Evolutionary conservation across 257 asterid species (phyloP), one percentile per base, ranked within the genome.

Genomic region (Fraxinus americana): DNA sequence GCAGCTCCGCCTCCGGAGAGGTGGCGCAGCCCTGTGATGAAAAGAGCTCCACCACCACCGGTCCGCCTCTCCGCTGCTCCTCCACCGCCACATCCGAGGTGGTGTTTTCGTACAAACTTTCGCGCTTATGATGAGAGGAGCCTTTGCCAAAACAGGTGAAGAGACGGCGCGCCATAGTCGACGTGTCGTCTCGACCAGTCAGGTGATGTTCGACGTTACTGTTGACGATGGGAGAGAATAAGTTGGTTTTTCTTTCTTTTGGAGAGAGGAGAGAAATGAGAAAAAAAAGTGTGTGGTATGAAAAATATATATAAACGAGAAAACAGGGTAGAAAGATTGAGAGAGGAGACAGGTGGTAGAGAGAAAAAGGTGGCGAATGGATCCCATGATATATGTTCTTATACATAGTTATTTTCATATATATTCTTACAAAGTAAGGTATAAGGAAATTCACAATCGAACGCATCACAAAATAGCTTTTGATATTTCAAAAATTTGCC

Each of bases 1-100:
- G 87, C 30, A 86, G 83, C 89, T 92, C 99, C 87, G 99, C 99
- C 87, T 91, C 92, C 71, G 92, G 79, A 1, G 98, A 92, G 81
- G 92, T 82, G 85, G 90, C 90, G 91, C 99, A 94, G 11, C 99
- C 99, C 84, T 94, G 99, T 9, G 98, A 94, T 8, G 98, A 77
- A 91, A 92, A 94, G 7, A 94, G 90, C 86, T 94, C 99, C 82
- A 90, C 91, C 86, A 94, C 88, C 82, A 91, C 89, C 3, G 92
- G 87, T 0, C 96, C 95, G 27, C 87, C 86, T 54, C 92, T 75
- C 74, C 89, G 81, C 78, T 85, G 88, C 80, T 92, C 96, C 88
- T 89, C 94, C 67, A 84, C 72, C 48, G 91, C 39, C 11, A 84
- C 0, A n/a, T 89, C 98, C 14, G 88, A 91, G 61, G 96, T 80